phyloP scores from a whole-genome alignment of 805 yeast species.

The Candida ulmi region DNA sequence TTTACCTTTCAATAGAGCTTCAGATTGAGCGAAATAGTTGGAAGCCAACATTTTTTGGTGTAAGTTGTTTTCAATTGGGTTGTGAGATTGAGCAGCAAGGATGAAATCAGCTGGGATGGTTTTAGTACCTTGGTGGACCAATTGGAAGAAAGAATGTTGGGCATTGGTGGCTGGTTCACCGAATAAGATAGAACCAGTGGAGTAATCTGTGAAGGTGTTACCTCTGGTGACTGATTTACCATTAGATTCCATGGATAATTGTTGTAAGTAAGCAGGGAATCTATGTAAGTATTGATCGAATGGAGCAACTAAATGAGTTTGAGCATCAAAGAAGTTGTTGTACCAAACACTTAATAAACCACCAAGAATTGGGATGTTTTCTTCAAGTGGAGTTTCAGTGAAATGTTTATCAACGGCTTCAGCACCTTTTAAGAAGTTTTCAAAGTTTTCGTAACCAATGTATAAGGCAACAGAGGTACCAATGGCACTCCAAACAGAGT shows the following conservation, averaged over 20 bases:
- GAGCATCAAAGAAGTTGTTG: slow-evolving; percentile 97
- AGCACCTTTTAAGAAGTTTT: slow-evolving; percentile 90
- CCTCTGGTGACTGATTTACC: slow-evolving; percentile 97
- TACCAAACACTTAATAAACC: slow-evolving; percentile 96
- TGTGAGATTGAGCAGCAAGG: slow-evolving; percentile 95
- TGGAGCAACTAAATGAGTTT: slow-evolving; percentile 97
- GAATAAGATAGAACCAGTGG: slow-evolving; percentile 91
- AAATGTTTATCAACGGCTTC: slow-evolving; percentile 96
- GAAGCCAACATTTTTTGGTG: slow-evolving; percentile 99
- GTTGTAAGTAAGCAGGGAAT: slow-evolving; percentile 99
- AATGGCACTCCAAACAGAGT: slow-evolving; percentile 99
- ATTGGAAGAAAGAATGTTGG: slow-evolving; percentile 98
- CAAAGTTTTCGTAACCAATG: slow-evolving; percentile 94
- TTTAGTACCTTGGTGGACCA: slow-evolving; percentile 98
- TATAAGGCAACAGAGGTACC: slow-evolving; percentile 93
- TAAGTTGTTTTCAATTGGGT: slow-evolving; percentile 89
- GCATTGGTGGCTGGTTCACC: slow-evolving; percentile 99
- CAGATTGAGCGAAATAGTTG: slow-evolving; percentile 97
- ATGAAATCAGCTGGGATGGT: slow-evolving; percentile 96
- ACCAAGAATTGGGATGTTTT: slow-evolving; percentile 90
- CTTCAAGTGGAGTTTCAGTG: slow-evolving; percentile 72
- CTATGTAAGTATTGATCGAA: slow-evolving; percentile 98
- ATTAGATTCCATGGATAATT: slow-evolving; percentile 97
- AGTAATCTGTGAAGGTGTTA: slow-evolving; percentile 85
- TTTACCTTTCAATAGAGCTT: slow-evolving; percentile 96